phyloP scores from a whole-genome alignment of 1,284 basidiomycete genomes.

The Inonotus obliquus region DNA sequence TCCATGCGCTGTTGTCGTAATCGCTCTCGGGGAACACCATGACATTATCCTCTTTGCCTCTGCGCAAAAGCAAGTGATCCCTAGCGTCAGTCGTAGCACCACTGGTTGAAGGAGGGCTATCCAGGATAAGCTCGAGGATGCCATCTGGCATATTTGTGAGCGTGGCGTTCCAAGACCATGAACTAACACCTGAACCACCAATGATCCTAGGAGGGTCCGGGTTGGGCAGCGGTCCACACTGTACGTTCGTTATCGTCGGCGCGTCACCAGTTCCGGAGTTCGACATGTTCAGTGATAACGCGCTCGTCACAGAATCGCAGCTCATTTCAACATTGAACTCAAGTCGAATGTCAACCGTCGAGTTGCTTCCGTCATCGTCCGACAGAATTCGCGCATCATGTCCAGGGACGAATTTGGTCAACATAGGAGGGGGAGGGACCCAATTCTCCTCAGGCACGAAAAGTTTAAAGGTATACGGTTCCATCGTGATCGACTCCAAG shows the following conservation, averaged over 20 bases:
- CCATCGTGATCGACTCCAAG: conserved; percentile 57
- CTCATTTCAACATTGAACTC: conserved; percentile 79
- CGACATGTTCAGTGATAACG: conserved; percentile 61
- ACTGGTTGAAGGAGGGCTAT: conserved; percentile 46
- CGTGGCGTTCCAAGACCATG: conserved; percentile 71
- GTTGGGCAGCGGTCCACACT: conserved; percentile 43
- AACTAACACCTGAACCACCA: conserved; percentile 50
- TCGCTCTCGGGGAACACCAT: conserved; percentile 81
- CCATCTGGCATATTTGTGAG: conserved; percentile 75
- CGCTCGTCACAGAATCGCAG: conserved; percentile 59
- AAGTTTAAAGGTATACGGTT: conserved; percentile 76
- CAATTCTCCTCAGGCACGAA: conserved; percentile 68
- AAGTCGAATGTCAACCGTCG: conserved; percentile 63
- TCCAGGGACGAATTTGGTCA: conserved; percentile 78
- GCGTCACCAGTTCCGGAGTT: conserved; percentile 56
- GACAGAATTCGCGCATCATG: conserved; percentile 74
- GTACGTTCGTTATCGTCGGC: conserved; percentile 48
- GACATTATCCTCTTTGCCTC: conserved; percentile 68
- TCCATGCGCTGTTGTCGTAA: conserved; percentile 66
- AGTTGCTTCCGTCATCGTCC: conserved; percentile 44
- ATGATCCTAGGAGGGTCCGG: conserved; percentile 47
- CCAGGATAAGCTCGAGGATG: conserved; percentile 67
- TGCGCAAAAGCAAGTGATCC: conserved; percentile 77
- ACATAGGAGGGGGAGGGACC: conserved; percentile 61
- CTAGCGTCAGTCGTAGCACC: conserved; percentile 45